These are phyloP conservation scores for Aspergillus floridensis DNA, from an alignment of 2,329 filamentous ascomycete genomes.

Conservation along the genomic window DNA sequence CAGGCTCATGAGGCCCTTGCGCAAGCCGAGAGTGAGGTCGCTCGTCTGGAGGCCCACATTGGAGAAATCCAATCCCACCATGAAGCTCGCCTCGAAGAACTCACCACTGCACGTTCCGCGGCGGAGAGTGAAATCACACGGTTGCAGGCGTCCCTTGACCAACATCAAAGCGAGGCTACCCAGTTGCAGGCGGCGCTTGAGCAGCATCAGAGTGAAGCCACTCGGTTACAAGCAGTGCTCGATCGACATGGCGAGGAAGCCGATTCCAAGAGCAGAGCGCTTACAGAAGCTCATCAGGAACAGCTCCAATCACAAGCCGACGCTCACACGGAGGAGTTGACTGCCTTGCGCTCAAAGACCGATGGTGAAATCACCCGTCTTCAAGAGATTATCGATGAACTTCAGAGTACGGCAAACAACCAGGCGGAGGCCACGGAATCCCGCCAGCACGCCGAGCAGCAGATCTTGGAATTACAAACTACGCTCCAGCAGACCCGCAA, in stretches of 20 bases:
- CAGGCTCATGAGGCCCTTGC: constrained; percentile 23
- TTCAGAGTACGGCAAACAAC: constrained; percentile 26
- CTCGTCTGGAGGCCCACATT: constrained; percentile 12
- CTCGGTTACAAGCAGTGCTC: constrained; percentile 48
- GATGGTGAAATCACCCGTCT: constrained; percentile 29
- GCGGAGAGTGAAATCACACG: constrained; percentile 15
- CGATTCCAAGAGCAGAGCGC: constrained; percentile 16
- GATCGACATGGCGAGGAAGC: constrained; percentile 38
- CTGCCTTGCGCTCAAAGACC: constrained; percentile 19
- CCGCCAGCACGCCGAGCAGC: constrained; percentile 28
- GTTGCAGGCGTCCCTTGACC: constrained; percentile 48
- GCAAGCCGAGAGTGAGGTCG: constrained; percentile 20
- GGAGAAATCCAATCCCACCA: constrained; percentile 11
- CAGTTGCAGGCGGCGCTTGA: not conserved
- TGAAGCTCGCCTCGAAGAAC: constrained; percentile 2
- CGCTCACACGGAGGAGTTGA: constrained; percentile 18
- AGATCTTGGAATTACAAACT: constrained; percentile 28
- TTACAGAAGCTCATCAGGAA: constrained; percentile 15
- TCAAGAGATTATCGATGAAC: constrained; percentile 31
- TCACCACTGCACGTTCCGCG: constrained; percentile 7
- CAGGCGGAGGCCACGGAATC: constrained; percentile 23
- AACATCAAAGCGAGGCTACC: constrained; percentile 28
- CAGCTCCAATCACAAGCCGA: constrained; percentile 17
- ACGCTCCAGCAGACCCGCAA: constrained; percentile 23
- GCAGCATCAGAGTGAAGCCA: constrained; percentile 23